Base-by-base conservation (phyloP, 495 filamentous ascomycete genomes). In the Aspergillus campestris region DNA sequence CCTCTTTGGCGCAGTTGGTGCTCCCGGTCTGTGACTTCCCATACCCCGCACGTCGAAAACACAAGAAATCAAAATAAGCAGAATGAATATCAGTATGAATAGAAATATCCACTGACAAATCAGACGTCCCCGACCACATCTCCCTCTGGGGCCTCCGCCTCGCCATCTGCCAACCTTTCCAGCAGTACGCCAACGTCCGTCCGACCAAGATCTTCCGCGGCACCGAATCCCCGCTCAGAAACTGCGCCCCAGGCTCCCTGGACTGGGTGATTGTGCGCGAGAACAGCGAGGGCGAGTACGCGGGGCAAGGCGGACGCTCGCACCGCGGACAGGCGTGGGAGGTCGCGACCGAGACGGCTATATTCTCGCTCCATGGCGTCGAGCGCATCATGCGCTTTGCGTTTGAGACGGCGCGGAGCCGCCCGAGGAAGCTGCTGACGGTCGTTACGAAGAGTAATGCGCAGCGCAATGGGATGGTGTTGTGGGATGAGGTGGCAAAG, bases 361-460 rank as follows among this genome's bases (percentile, higher is more conserved):
- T 79, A 13, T 79, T 78, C 64, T 75, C 73, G 6, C 62, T 70
- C 0, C 62, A 71, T 15, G 74, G 74, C 6, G 61, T 77, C 0
- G 75, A 78, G 59, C 58, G 76, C 10, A 70, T 77, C 32, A 76
- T 78, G 68, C 65, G 72, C 3, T 78, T 78, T 47, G 76, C 73
- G 0, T 79, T 78, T 54, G 69, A 78, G 55, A 71, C 60, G 7
- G 76, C 75, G 1, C 56, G 55, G 38, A 61, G 59, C 40, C 57
- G 75, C 12, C 71, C 64, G 2, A 61, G 64, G 29, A 77, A 75
- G 60, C 61, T 67, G 24, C 42, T 79, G 45, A 78, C 74, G n/a
- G 71, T 79, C 1, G 76, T 79, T 14, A 77, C 74, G 9, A 80
- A 80, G 65, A 74, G 70, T 41, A 80, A 80, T 59, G 75, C 76